Conservation (phyloP, 345 rosid genomes). For the Streptanthus diversifolius region DNA sequence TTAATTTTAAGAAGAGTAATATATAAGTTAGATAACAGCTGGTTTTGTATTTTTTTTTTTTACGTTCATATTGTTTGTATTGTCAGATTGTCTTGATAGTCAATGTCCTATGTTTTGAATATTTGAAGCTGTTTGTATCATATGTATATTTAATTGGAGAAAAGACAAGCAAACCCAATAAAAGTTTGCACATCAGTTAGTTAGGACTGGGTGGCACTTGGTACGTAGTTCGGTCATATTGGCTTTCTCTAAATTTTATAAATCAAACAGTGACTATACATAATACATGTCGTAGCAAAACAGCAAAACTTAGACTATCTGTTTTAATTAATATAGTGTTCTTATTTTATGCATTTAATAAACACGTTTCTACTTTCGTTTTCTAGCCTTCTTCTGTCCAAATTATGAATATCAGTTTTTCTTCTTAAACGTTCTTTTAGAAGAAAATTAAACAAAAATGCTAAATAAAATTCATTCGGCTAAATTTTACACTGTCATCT, state of each 20-base stretch:
- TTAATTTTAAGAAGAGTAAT: not conserved
- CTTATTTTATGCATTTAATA: not conserved
- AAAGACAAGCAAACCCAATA: not conserved
- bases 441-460: not conserved
- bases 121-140: not conserved
- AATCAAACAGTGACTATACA: not conserved
- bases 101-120: constrained; percentile 2
- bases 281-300: constrained; percentile 15
- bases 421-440: not conserved
- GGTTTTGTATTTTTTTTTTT: too few species aligned
- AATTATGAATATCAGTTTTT: not conserved
- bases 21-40: not conserved
- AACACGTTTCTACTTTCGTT: not conserved
- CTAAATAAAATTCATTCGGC: not conserved
- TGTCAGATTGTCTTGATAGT: not conserved
- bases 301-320: not conserved
- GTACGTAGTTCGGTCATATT: constrained; percentile 33
- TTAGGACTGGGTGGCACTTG: constrained; percentile 16
- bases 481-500: not conserved
- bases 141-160: not conserved
- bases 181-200: not conserved
- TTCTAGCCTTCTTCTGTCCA: not conserved
- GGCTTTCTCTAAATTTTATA: not conserved
- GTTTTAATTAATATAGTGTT: not conserved
- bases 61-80: not conserved